Base-by-base conservation (phyloP, 2,329 filamentous ascomycete genomes). In the Aspergillus sp. region DNA sequence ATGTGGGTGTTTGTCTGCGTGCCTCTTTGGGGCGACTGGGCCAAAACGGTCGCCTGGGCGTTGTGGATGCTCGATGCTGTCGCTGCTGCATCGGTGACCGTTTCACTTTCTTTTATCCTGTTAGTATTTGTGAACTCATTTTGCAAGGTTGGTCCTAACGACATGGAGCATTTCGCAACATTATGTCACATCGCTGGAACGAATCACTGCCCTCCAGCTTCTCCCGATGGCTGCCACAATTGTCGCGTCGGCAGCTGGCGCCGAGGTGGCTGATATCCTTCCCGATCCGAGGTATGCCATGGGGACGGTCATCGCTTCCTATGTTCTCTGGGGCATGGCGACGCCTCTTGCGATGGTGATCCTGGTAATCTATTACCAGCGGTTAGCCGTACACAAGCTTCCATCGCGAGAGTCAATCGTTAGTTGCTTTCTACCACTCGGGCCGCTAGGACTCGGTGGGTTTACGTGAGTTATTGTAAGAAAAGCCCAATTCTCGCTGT, bases 271-370 rank as follows among this genome's bases (percentile, higher is more conserved):
- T 5, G 76, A 78, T n/a, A 77, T 80, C 17, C 72, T 89, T 1
- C 77, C 79, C 1, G 73, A 85, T 57, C 70, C 71, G 1, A 67
- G 76, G 16, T 78, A 84, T 58, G 83, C 83, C 3, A 66, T 87
- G 17, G 80, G 78, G 34, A 89, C 87, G 0, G 62, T 89, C 19
- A 71, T 88, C n/a, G 76, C 76, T 14, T 85, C 79, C 3, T 90
- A 89, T 64, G 73, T 88, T 14, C 80, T 89, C 58, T 89, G 84
- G 85, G 86, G 86, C 0, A 82, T 84, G 52, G 83, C 85, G 4
- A 77, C 78, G 2, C 81, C 81, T 0, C 70, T 89, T 47, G 81
- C 85, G 1, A 79, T 85, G 67, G 77, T 80, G 40, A 79, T 88
- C 17, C 72, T 89, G 21, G 83, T 82, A 10, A 79, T 89, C 34